phyloP scores from a whole-genome alignment of 192 early-diverging fungal genomes.

The Entophlyctis helioformis region DNA sequence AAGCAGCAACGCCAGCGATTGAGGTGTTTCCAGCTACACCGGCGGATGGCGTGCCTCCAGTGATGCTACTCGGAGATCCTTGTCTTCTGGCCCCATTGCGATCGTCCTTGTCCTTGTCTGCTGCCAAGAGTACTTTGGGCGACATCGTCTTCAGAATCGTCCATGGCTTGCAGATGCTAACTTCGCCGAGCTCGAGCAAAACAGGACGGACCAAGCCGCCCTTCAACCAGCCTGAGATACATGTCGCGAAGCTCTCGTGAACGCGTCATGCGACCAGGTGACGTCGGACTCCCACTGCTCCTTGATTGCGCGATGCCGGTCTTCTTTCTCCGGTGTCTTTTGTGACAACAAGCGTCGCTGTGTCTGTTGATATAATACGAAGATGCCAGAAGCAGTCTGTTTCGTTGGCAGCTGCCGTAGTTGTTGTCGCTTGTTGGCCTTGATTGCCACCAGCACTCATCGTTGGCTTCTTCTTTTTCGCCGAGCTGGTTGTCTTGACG shows the following conservation, averaged over 20 bases:
- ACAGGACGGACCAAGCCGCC: conserved; percentile 25
- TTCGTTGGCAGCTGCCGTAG: too few relatives aligned
- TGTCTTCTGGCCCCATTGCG: conserved; percentile 2
- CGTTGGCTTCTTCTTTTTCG: conserved; percentile 25
- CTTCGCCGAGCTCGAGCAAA: conserved; percentile 8
- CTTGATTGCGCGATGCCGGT: conserved; percentile 40
- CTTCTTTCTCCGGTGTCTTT: conserved; percentile 55
- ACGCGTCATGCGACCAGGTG: conserved; percentile 31
- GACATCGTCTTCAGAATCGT: conserved; percentile 13
- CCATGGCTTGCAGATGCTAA: conserved; percentile 28
- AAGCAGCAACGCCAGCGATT: too few relatives aligned
- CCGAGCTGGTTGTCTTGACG: conserved; percentile 13
- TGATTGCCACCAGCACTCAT: conserved; percentile 2
- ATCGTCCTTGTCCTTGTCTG: conserved; percentile 7
- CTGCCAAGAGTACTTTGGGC: conserved; percentile 1
- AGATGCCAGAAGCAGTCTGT: conserved; percentile 42
- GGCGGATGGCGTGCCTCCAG: not conserved
- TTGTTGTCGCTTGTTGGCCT: conserved; percentile 1
- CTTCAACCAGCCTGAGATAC: conserved; percentile 31
- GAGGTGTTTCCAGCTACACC: too few relatives aligned
- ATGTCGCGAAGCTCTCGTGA: conserved; percentile 36
- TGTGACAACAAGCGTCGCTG: conserved; percentile 23
- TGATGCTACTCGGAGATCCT: not conserved
- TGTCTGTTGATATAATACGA: conserved; percentile 33
- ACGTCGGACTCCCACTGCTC: conserved; percentile 41